Percentiles rank a stretch among this genome's conserved stretches.
phyloP scores from a whole-genome alignment of 805 yeast genomes.

The Helenozyma rhizophorensis region DNA sequence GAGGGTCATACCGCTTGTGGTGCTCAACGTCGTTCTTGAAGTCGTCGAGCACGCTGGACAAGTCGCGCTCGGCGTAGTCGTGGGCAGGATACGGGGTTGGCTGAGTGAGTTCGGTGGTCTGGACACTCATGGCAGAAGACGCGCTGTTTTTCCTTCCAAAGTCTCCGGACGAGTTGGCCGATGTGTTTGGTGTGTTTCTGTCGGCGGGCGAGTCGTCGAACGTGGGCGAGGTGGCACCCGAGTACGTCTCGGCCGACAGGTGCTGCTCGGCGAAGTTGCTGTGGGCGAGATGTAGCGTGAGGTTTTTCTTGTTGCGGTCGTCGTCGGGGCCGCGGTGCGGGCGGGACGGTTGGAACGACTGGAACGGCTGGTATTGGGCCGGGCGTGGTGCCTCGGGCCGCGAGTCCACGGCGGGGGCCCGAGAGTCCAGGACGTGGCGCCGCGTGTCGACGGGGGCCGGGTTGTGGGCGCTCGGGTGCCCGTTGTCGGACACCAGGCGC shows the following conservation, averaged over 20 bases:
- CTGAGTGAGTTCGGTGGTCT: slow-evolving; percentile 8
- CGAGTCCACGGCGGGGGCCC: too few relatives aligned
- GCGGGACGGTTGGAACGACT: slow-evolving; percentile 1
- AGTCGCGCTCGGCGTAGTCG: slow-evolving; percentile 3
- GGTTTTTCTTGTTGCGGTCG: slow-evolving; percentile 11
- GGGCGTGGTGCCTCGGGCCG: neutral
- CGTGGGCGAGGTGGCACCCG: slow-evolving; percentile 2
- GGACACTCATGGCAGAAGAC: slow-evolving; percentile 8
- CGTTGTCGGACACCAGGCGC: too few relatives aligned
- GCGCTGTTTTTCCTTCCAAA: slow-evolving; percentile 10
- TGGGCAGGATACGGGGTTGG: slow-evolving; percentile 10
- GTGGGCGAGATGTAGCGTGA: slow-evolving; percentile 10
- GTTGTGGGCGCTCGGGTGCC: too few relatives aligned
- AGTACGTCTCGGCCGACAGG: slow-evolving; percentile 2
- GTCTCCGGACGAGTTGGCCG: slow-evolving; percentile 7
- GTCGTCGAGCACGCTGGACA: slow-evolving; percentile 25
- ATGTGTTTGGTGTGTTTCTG: slow-evolving; percentile 5
- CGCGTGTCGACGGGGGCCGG: too few relatives aligned
- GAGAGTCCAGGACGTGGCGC: too few relatives aligned
- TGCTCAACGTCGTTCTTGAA: slow-evolving; percentile 25
- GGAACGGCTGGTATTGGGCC: slow-evolving; percentile 2
- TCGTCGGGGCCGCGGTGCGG: neutral
- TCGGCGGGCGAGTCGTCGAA: slow-evolving; percentile 1
- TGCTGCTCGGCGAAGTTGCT: slow-evolving; percentile 4
- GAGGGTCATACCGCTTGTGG: slow-evolving; percentile 18